These are phyloP conservation scores for Fusarium austroafricanum DNA, from an alignment of 2,329 filamentous ascomycete species.

Conservation along the genomic window DNA sequence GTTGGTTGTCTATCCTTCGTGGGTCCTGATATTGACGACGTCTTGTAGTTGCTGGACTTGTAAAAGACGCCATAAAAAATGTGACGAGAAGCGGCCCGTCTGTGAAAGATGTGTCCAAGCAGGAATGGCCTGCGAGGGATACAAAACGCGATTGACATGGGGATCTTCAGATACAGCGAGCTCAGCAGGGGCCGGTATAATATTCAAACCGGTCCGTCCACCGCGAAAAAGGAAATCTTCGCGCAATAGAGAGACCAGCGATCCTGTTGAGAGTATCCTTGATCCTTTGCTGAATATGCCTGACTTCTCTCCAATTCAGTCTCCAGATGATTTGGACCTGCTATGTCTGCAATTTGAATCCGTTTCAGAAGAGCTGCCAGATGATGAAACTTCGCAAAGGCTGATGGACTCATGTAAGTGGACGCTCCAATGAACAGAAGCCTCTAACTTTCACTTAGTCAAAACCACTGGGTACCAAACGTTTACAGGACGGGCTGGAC, in stretches of 20 bases:
- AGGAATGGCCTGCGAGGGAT: constrained; percentile 24
- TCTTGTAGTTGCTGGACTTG: constrained; percentile 31
- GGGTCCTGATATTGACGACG: not conserved
- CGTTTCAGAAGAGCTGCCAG: not conserved
- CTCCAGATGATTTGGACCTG: not conserved
- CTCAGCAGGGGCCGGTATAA: not conserved
- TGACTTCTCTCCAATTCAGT: not conserved
- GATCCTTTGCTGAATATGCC: not conserved
- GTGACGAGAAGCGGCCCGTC: constrained; percentile 18
- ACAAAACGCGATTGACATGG: constrained; percentile 27
- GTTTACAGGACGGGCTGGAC: not conserved
- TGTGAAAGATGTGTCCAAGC: constrained; percentile 25
- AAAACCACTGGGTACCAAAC: not conserved
- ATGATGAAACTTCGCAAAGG: not conserved
- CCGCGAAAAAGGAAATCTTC: not conserved
- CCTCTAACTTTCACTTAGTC: not conserved
- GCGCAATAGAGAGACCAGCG: not conserved
- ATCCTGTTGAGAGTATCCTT: not conserved
- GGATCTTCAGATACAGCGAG: constrained; percentile 5
- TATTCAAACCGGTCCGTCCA: constrained; percentile 14
- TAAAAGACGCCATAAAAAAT: constrained; percentile 31
- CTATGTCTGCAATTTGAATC: not conserved
- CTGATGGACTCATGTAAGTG: not conserved
- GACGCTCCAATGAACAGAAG: fast-evolving
- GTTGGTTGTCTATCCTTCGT: not conserved